phyloP scores from a whole-genome alignment of 2,329 filamentous ascomycete genomes.

The Dryadomyces sulphureus region DNA sequence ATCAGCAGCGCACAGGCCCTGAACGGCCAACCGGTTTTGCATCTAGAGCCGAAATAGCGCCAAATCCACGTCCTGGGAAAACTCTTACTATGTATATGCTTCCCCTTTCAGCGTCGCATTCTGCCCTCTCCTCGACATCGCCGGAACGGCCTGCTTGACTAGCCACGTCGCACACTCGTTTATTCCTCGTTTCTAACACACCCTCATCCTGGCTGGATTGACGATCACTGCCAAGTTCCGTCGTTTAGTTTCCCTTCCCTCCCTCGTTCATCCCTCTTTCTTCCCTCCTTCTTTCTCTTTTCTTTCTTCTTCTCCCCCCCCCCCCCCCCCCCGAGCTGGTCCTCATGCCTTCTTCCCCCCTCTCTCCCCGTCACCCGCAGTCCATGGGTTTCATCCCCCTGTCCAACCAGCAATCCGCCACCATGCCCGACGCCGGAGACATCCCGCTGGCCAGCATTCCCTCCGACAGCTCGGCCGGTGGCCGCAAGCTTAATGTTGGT shows the following conservation, averaged over 20 bases:
- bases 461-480: conserved; percentile 39
- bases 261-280: background rate
- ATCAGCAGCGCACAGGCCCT: too few relatives aligned
- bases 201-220: background rate
- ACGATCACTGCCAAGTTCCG: background rate
- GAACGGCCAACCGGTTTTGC: too few relatives aligned
- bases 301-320: background rate
- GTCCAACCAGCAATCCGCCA: conserved; percentile 2
- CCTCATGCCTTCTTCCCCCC: background rate
- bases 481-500: conserved; percentile 20
- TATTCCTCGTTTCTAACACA: too few relatives aligned
- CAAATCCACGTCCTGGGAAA: too few relatives aligned
- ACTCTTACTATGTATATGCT: too few relatives aligned
- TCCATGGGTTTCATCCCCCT: conserved; percentile 13
- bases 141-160: too few relatives aligned
- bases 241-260: background rate
- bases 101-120: too few relatives aligned
- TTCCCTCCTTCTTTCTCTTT: background rate
- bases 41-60: too few relatives aligned
- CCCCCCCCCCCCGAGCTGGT: background rate
- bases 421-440: conserved; percentile 20
- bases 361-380: conserved; percentile 11
- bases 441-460: conserved; percentile 42
- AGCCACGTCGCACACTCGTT: too few relatives aligned
- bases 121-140: too few relatives aligned